phyloP scores from a whole-genome alignment of 306 rosid genomes.

The Rosa rugosa region DNA sequence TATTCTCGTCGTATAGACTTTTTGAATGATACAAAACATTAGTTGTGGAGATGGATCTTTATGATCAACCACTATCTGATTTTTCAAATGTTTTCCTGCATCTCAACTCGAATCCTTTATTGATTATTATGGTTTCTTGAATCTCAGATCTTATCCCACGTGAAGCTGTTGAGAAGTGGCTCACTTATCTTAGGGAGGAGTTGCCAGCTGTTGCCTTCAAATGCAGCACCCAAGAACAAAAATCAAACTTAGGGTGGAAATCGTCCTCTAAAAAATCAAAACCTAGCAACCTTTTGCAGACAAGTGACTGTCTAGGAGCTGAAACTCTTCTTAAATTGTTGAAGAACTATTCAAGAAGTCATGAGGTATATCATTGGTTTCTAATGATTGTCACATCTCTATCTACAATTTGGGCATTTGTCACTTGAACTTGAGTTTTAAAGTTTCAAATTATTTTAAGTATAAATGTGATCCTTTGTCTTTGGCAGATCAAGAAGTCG shows the following conservation, averaged over 20 bases:
- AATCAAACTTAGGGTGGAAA: slow-evolving; percentile 90
- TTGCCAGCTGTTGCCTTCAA: slow-evolving; percentile 95
- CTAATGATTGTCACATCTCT: background rate
- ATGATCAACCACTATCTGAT: background rate
- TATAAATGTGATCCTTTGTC: slow-evolving; percentile 19
- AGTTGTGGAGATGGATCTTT: background rate
- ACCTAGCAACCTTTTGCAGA: slow-evolving; percentile 60
- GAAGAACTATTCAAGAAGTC: slow-evolving; percentile 95
- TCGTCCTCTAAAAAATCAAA: slow-evolving; percentile 67
- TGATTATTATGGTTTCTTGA: slow-evolving; percentile 26
- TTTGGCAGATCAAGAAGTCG: slow-evolving; percentile 80
- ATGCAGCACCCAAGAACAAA: slow-evolving; percentile 95
- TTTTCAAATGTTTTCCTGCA: background rate
- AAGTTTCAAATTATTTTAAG: background rate
- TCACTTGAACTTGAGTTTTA: background rate
- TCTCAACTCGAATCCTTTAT: slow-evolving; percentile 2
- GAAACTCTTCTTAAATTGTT: slow-evolving; percentile 87
- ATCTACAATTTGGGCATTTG: background rate
- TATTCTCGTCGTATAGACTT: background rate
- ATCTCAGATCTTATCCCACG: slow-evolving; percentile 88
- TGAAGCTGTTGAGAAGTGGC: slow-evolving; percentile 96
- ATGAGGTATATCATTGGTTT: slow-evolving; percentile 51
- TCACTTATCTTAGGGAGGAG: slow-evolving; percentile 88
- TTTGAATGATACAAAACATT: background rate
- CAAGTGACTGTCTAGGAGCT: slow-evolving; percentile 97